phyloP scores from a whole-genome alignment of 2,329 filamentous ascomycete species.

The Talaromyces atroroseus region DNA sequence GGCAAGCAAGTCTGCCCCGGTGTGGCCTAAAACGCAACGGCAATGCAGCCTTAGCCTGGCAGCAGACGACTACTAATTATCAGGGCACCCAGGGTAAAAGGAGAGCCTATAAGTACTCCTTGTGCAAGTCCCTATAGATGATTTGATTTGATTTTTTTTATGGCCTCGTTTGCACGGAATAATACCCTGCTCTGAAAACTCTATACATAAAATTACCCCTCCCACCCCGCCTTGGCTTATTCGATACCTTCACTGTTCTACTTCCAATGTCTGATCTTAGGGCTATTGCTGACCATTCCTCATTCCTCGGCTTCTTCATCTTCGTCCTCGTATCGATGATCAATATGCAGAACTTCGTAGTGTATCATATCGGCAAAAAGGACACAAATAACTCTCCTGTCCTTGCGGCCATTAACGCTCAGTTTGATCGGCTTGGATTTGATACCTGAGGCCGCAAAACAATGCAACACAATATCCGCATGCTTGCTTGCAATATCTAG shows the following conservation, averaged over 20 bases:
- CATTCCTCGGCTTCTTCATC: constrained; percentile 22
- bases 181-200: neutral
- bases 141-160: neutral
- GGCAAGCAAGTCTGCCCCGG: neutral
- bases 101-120: neutral
- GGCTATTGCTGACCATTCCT: neutral
- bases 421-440: constrained; percentile 46
- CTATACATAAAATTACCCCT: constrained; percentile 1
- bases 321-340: constrained; percentile 34
- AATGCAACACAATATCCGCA: constrained; percentile 37
- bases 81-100: neutral
- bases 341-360: constrained; percentile 54
- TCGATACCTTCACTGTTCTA: no score
- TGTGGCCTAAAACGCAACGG: neutral
- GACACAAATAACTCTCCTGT: constrained; percentile 49
- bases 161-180: neutral
- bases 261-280: neutral
- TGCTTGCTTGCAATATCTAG: constrained; percentile 18
- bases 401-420: constrained; percentile 52
- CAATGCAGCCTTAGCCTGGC: neutral
- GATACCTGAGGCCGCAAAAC: constrained; percentile 39
- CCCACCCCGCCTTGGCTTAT: neutral
- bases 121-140: no score
- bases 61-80: neutral
- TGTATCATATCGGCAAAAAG: constrained; percentile 50